These are phyloP conservation scores for Ocimum tenuiflorum DNA, from an alignment of 257 asterid genomes.

Conservation along the genomic window DNA sequence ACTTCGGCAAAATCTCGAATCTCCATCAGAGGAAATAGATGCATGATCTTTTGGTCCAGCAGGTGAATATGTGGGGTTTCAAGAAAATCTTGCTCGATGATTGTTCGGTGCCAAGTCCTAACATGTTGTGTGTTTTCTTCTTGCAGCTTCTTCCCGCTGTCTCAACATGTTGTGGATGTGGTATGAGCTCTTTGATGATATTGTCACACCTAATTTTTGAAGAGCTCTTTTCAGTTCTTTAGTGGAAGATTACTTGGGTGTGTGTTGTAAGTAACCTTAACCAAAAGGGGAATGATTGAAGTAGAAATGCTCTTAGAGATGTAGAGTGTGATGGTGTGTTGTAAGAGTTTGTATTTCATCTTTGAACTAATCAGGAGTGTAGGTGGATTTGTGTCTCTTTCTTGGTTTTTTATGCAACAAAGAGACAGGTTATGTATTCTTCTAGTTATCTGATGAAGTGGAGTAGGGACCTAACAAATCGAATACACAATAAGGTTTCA, in stretches of 20 bases:
- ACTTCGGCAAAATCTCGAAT: constrained; percentile 33
- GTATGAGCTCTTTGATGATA: background rate
- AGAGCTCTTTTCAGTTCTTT: too few relatives aligned
- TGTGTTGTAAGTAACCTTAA: background rate
- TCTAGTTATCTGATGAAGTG: too few relatives aligned
- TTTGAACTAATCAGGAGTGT: background rate
- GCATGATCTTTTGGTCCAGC: too few relatives aligned
- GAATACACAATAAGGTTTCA: too few relatives aligned
- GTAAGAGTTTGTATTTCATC: background rate
- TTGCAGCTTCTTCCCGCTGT: too few relatives aligned
- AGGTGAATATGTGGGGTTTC: too few relatives aligned
- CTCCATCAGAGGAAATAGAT: constrained; percentile 15
- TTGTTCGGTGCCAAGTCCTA: too few relatives aligned
- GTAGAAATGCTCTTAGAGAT: background rate
- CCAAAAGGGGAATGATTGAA: constrained; percentile 4
- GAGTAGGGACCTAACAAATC: too few relatives aligned
- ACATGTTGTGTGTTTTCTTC: too few relatives aligned
- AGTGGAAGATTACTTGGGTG: too few relatives aligned
- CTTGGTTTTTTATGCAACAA: background rate
- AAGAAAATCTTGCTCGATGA: background rate
- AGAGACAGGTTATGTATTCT: background rate
- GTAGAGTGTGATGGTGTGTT: background rate
- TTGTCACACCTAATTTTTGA: too few relatives aligned
- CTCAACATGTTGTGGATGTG: background rate
- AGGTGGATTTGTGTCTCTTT: constrained; percentile 10